Percentiles rank a stretch among this genome's conserved stretches.
phyloP scores from a whole-genome alignment of 352 stramenopile species.

The Stramenopiles sp. region DNA sequence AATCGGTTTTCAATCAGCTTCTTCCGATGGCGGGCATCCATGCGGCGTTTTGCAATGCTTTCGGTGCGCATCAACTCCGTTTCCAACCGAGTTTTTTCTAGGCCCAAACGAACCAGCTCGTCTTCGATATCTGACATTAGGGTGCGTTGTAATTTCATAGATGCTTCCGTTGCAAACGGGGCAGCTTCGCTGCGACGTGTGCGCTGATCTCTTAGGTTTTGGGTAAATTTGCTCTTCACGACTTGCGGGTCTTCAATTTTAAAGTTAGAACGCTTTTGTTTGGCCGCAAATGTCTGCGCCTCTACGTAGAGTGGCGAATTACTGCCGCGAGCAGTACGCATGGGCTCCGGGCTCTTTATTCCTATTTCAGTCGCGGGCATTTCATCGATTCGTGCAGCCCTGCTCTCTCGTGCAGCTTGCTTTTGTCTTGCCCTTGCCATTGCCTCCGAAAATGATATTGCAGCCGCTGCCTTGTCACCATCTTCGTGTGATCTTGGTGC shows the following conservation, averaged over 20 bases:
- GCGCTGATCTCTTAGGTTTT: background rate
- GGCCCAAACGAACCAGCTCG: background rate
- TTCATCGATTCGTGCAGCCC: too few relatives aligned
- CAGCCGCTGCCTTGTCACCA: too few relatives aligned
- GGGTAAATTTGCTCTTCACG: background rate
- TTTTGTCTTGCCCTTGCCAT: constrained; percentile 6
- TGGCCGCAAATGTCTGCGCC: background rate
- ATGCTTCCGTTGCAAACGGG: constrained; percentile 4
- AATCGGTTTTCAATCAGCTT: background rate
- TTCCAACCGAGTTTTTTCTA: constrained; percentile 8
- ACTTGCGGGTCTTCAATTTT: constrained; percentile 11
- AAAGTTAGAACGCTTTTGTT: constrained; percentile 6
- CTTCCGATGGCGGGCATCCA: background rate
- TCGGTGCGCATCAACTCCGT: constrained; percentile 10
- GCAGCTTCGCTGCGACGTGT: background rate
- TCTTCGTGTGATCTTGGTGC: too few relatives aligned
- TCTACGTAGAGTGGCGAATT: too few relatives aligned
- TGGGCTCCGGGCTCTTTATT: too few relatives aligned
- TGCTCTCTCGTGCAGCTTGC: background rate
- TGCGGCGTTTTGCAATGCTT: background rate
- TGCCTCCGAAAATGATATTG: constrained; percentile 1
- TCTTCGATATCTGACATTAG: constrained; percentile 12
- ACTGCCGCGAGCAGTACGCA: too few relatives aligned
- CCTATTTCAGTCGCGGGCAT: too few relatives aligned
- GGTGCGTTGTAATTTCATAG: background rate